A percentile compares a stretch with the other conserved stretches of the same genome.
Evolutionary conservation across 148 eudicot species (phyloP).

Genomic region (Limonium bicolor): DNA sequence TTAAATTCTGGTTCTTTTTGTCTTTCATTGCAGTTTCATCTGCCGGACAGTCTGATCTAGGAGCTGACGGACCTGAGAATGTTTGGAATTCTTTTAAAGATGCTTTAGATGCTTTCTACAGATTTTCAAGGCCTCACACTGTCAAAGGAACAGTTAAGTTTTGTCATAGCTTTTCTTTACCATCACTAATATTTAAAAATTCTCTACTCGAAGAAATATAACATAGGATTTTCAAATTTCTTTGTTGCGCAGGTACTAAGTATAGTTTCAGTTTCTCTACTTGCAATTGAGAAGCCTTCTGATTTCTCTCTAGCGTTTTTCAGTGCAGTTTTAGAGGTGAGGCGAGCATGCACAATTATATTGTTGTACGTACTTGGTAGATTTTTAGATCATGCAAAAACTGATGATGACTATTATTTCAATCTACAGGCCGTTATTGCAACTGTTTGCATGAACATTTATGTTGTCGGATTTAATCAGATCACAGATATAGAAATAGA

Average conservation of each 20-base stretch:
- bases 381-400: background rate
- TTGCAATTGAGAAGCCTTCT: constrained; percentile 72
- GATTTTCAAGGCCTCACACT: constrained; percentile 93
- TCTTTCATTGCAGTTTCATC: too few species aligned
- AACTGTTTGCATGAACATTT: constrained; percentile 89
- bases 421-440: constrained; percentile 88
- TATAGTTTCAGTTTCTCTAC: constrained; percentile 95
- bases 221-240: background rate
- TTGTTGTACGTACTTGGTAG: background rate
- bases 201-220: background rate
- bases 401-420: too few species aligned
- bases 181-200: too few species aligned
- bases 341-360: background rate
- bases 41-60: constrained; percentile 43
- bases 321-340: constrained; percentile 71
- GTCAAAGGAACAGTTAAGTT: constrained; percentile 88
- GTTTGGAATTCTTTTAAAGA: constrained; percentile 24
- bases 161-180: background rate
- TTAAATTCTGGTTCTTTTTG: too few species aligned
- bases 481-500: constrained; percentile 91
- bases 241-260: constrained; percentile 78
- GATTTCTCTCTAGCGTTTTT: constrained; percentile 76
- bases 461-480: constrained; percentile 91
- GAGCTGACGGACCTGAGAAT: constrained; percentile 23
- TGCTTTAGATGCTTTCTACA: constrained; percentile 65